These are phyloP conservation scores for Carallia brachiata DNA, from an alignment of 345 rosid species.

Conservation along the genomic window DNA sequence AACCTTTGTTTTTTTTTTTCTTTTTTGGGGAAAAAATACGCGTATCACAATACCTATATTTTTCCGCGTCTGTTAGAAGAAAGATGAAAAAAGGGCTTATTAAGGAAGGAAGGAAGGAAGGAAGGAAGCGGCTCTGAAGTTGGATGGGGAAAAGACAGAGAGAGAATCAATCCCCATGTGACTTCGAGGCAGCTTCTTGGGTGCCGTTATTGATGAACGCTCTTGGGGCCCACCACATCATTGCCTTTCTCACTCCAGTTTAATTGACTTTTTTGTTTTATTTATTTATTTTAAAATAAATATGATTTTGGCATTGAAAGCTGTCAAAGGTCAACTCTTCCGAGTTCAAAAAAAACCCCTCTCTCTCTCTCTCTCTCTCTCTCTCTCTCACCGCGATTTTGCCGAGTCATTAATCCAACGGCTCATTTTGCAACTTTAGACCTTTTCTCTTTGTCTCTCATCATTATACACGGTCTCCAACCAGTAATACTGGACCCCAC, in stretches of 20 bases:
- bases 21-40: too few relatives aligned
- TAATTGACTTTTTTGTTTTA: not conserved
- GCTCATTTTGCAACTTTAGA: constrained; percentile 35
- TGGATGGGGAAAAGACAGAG: not conserved
- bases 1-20: too few relatives aligned
- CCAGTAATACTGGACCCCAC: constrained; percentile 33
- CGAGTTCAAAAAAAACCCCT: constrained; percentile 39
- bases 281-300: not conserved
- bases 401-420: constrained; percentile 42
- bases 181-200: constrained; percentile 43
- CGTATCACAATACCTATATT: too few relatives aligned
- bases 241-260: not conserved
- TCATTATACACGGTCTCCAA: constrained; percentile 32
- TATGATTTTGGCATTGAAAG: constrained; percentile 36
- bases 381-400: constrained; percentile 6
- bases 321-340: constrained; percentile 52
- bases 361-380: not conserved
- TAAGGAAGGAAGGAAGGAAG: too few relatives aligned
- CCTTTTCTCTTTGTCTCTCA: constrained; percentile 22
- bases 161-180: constrained; percentile 39
- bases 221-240: constrained; percentile 9
- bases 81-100: too few relatives aligned
- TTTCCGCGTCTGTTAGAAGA: too few relatives aligned
- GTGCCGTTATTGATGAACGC: constrained; percentile 34
- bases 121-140: too few relatives aligned